Conservation (phyloP, 139 green algal genomes). For the Chlorella sp. region DNA sequence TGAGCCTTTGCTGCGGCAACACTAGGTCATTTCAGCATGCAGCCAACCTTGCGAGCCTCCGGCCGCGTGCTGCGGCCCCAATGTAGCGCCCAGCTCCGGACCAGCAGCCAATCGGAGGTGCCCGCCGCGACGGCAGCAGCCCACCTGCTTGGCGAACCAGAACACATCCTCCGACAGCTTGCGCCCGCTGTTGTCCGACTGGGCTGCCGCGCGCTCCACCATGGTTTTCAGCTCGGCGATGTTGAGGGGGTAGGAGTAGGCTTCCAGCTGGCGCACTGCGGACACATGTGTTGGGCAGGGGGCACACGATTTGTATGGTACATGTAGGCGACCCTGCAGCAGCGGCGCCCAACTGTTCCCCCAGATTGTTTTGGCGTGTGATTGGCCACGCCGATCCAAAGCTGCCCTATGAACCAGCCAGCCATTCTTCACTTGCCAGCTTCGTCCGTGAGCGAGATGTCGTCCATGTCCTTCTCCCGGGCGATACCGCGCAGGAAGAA, state of each 20-base stretch:
- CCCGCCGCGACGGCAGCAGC: background rate
- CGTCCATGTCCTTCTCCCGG: constrained; percentile 24
- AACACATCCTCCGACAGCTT: constrained; percentile 56
- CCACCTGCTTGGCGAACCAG: constrained; percentile 65
- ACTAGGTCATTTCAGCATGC: background rate
- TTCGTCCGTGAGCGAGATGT: constrained; percentile 54
- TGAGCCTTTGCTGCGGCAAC: background rate
- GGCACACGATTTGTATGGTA: no score
- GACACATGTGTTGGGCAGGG: no score
- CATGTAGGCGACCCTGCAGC: no score
- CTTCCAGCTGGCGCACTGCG: constrained; percentile 70
- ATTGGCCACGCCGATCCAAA: no score
- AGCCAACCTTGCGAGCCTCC: no score
- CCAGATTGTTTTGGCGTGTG: no score
- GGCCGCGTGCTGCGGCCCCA: no score
- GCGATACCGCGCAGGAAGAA: constrained; percentile 60
- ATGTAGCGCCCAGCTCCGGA: no score
- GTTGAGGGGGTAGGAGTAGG: constrained; percentile 75
- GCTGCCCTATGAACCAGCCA: no score
- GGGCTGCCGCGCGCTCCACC: constrained; percentile 68
- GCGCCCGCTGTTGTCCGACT: background rate
- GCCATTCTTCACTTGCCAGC: no score
- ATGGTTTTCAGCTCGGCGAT: constrained; percentile 70
- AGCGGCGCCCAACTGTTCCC: no score
- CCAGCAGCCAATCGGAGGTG: no score